Conservation (phyloP, 2,329 filamentous ascomycete genomes). For the Lomentospora prolificans region DNA sequence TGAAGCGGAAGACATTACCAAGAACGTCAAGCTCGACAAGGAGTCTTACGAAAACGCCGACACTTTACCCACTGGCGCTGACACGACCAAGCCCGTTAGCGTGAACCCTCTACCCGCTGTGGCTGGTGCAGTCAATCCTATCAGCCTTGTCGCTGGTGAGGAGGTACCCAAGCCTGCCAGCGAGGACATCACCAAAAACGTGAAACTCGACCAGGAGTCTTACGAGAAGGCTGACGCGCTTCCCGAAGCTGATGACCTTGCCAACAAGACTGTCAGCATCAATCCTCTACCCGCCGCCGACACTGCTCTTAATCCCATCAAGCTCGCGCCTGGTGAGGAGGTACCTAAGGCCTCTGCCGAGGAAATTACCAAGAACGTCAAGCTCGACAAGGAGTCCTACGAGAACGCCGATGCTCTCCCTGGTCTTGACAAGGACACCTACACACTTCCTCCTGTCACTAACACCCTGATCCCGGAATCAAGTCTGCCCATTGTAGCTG, state of each 20-base stretch:
- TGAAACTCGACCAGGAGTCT: conserved; percentile 72
- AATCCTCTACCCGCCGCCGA: conserved; percentile 52
- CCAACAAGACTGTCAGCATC: conserved; percentile 42
- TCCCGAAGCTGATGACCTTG: conserved; percentile 50
- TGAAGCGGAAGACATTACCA: conserved; percentile 57
- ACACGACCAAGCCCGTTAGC: conserved; percentile 27
- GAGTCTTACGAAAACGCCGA: conserved; percentile 60
- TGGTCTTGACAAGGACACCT: conserved; percentile 30
- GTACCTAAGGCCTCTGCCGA: conserved; percentile 62
- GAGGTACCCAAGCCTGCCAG: conserved; percentile 55
- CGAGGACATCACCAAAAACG: conserved; percentile 59
- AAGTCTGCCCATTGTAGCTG: conserved; percentile 54
- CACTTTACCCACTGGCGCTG: conserved; percentile 40
- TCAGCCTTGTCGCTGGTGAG: conserved; percentile 70
- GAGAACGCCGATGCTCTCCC: conserved; percentile 62
- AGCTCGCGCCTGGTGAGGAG: conserved; percentile 68
- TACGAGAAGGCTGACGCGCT: conserved; percentile 72
- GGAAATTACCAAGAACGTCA: conserved; percentile 60
- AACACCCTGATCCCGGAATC: conserved; percentile 71
- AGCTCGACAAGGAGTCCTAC: conserved; percentile 75
- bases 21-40: conserved; percentile 67
- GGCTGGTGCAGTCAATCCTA: conserved; percentile 63
- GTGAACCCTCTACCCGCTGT: conserved; percentile 18
- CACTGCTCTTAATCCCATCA: conserved; percentile 67
- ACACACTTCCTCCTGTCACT: conserved; percentile 41